Percentiles rank a stretch among this genome's conserved stretches.
Evolutionary conservation across 768 basidiomycete species (phyloP).

Genomic region (Suillus paluster): DNA sequence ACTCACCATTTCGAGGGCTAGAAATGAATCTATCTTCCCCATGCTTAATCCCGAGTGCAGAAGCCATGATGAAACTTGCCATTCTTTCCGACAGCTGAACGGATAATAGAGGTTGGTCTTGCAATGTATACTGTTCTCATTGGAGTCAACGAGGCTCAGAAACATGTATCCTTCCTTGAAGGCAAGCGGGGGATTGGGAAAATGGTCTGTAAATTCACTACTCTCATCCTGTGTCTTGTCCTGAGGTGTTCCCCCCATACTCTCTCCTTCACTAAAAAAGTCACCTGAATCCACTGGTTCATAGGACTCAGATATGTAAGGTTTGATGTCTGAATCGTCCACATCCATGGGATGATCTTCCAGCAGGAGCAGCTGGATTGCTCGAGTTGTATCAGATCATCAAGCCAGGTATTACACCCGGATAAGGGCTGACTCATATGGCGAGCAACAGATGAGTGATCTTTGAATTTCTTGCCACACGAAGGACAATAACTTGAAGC

Average conservation of each 20-base stretch:
- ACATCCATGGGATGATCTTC: neutral
- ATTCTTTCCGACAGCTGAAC: conserved; percentile 23
- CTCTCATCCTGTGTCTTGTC: neutral
- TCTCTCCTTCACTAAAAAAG: neutral
- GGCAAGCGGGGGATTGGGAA: neutral
- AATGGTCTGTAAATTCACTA: neutral
- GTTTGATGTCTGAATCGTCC: neutral
- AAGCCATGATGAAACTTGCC: conserved; percentile 36
- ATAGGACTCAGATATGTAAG: neutral
- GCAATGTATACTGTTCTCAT: neutral
- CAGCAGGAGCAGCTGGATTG: neutral
- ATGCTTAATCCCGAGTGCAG: conserved; percentile 33
- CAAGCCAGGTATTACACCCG: neutral
- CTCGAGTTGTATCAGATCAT: neutral
- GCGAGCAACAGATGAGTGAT: neutral
- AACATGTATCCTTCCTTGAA: neutral
- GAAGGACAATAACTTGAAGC: neutral
- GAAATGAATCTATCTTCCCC: conserved; percentile 31
- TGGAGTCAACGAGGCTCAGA: neutral
- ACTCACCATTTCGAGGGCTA: conserved; percentile 32
- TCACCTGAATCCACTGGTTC: neutral
- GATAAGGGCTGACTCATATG: neutral
- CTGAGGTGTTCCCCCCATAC: neutral
- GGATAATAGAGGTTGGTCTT: neutral
- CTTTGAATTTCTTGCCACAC: neutral